Base-by-base conservation (phyloP, 129 eudicot species). In the Apium graveolens region DNA sequence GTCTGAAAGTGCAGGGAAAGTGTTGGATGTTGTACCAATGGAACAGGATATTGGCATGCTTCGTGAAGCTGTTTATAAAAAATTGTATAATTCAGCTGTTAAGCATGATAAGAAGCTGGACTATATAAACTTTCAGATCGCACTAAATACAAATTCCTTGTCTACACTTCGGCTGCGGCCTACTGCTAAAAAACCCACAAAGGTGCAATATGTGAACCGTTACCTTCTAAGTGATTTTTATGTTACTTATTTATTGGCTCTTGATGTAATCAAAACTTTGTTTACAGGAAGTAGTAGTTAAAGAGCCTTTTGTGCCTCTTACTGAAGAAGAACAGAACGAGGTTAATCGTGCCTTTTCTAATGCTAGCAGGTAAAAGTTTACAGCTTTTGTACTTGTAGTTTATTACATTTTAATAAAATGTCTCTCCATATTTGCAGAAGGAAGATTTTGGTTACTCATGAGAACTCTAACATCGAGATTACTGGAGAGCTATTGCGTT, bases 361-460 rank as follows among this genome's bases (percentile, higher is more conserved):
- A 83, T 77, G 74, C 83, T 78, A 81, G 78, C 60, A 81, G 96
- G 99, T 95, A 86, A 82, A 68, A 57, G 35, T 72, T 79, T 27
- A 43, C 34, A 35, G 26, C 42, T 48, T 70, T 60, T 68, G 39
- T 71, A 80, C 31, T 65, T 29, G 69, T 7, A 17, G 37, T 26
- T 4, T 65, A 38, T 78, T 65, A 68, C 76, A 75, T 63, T 80
- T 63, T 78, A 60, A 71, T 81, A 4, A 31, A n/a, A 69, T 74
- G 73, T 62, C 51, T 70, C 73, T 63, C 20, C 9, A 27, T 43
- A 11, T 68, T 21, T 88, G 80, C 82, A 95, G 99, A 86, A 87
- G 89, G 82, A 95, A 81, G 78, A 79, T 83, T 75, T 92, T 92
- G 91, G 96, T 90, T 31, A 88, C 84, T 82, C 99, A 95, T 76